Evolutionary conservation across 1,139 yeast species (phyloP).

Genomic region (Suzukiozyma palmioleophila): DNA sequence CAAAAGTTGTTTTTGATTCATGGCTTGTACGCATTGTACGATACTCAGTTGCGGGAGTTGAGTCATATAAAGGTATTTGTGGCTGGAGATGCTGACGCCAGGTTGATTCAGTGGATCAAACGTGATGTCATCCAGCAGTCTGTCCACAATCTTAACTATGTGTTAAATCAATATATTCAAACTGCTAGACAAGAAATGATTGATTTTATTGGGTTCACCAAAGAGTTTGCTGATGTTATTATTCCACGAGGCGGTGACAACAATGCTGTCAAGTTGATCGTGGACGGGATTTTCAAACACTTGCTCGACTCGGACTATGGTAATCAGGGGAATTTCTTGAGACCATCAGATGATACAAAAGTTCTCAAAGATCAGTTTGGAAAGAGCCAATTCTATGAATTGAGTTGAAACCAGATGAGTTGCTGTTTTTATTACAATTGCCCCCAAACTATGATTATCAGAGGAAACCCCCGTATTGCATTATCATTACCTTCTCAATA

Average conservation of each 20-base stretch:
- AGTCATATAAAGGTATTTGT: constrained; percentile 70
- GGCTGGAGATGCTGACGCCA: constrained; percentile 83
- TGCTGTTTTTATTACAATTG: too few species aligned
- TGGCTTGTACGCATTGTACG: constrained; percentile 79
- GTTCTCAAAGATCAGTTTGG: constrained; percentile 37
- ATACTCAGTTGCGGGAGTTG: constrained; percentile 50
- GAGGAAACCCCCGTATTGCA: too few species aligned
- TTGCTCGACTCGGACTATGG: constrained; percentile 8
- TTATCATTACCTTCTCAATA: too few species aligned
- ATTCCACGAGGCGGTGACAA: constrained; percentile 71
- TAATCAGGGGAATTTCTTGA: constrained; percentile 13
- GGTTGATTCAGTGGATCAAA: constrained; percentile 71
- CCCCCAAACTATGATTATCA: too few species aligned
- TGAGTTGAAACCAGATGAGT: too few species aligned
- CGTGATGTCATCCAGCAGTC: constrained; percentile 32
- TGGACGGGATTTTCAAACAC: constrained; percentile 58
- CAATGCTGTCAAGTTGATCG: constrained; percentile 60
- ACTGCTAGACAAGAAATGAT: constrained; percentile 74
- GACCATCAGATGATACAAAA: constrained; percentile 23
- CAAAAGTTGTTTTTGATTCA: constrained; percentile 55
- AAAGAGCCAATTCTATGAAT: constrained; percentile 50
- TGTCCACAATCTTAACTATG: constrained; percentile 37
- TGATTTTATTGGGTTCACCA: constrained; percentile 70
- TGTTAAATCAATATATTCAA: constrained; percentile 59
- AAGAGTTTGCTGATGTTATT: constrained; percentile 75